A percentile compares a stretch with the other conserved stretches of the same genome.
Conservation (phyloP, 2,329 filamentous ascomycete species). For the Aspergillus intermedius region DNA sequence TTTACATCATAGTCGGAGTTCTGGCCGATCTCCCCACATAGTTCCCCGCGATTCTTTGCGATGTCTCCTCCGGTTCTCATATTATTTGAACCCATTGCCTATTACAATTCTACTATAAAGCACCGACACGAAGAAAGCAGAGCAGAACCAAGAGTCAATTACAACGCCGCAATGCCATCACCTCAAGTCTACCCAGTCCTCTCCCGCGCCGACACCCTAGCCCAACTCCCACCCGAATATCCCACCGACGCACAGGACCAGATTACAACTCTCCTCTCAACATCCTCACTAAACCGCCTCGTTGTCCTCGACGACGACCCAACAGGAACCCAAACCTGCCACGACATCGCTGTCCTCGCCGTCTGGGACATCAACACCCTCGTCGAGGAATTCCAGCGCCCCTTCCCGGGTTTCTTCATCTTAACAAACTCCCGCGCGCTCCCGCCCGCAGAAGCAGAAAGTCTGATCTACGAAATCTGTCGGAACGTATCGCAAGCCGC, state of each 20-base stretch:
- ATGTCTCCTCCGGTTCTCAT: no score
- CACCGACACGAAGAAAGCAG: no score
- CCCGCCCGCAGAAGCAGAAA: slow-evolving; percentile 42
- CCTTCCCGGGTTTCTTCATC: slow-evolving; percentile 51
- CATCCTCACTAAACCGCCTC: slow-evolving; percentile 22
- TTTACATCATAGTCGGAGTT: background rate
- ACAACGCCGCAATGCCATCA: slow-evolving; percentile 12
- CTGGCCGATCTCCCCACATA: background rate
- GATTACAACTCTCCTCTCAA: slow-evolving; percentile 22
- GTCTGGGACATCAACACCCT: slow-evolving; percentile 47
- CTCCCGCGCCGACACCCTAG: slow-evolving; percentile 19
- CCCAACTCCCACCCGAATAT: slow-evolving; percentile 24
- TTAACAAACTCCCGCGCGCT: slow-evolving; percentile 55
- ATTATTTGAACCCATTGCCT: background rate
- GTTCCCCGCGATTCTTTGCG: no score
- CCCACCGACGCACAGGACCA: slow-evolving; percentile 24
- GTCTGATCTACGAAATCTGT: slow-evolving; percentile 48
- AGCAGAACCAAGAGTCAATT: background rate
- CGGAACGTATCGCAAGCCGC: slow-evolving; percentile 44
- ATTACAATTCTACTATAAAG: background rate
- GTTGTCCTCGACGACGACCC: slow-evolving; percentile 49
- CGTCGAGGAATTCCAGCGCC: slow-evolving; percentile 38
- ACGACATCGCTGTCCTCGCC: slow-evolving; percentile 50
- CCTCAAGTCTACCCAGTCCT: slow-evolving; percentile 18
- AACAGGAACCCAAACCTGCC: slow-evolving; percentile 57